Percentiles rank a stretch among this genome's conserved stretches.
Evolutionary conservation across 352 stramenopile genomes (phyloP).

Genomic region (Pythium phragmitis): DNA sequence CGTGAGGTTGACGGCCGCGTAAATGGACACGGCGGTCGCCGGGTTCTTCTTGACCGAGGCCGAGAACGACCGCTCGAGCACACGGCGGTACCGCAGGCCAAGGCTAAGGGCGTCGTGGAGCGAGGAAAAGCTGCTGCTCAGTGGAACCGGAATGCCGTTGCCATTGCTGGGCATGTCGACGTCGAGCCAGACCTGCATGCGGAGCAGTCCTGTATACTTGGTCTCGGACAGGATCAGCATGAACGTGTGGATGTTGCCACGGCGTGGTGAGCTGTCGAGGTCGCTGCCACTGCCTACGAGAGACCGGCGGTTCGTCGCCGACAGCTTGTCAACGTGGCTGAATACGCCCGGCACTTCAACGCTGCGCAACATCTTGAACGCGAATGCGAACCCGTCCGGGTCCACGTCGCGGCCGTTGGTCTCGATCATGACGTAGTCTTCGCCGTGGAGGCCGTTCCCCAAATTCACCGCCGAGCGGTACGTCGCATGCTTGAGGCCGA

Average conservation of each 20-base stretch:
- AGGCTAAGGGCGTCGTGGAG: slow-evolving; percentile 72
- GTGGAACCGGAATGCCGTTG: not conserved
- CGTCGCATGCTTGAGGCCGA: slow-evolving; percentile 78
- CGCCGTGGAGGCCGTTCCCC: slow-evolving; percentile 42
- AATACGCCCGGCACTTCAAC: slow-evolving; percentile 31
- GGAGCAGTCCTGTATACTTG: slow-evolving; percentile 47
- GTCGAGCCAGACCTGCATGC: slow-evolving; percentile 76
- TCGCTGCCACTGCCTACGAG: not conserved
- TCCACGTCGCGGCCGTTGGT: slow-evolving; percentile 48
- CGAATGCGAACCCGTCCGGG: slow-evolving; percentile 42
- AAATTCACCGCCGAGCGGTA: slow-evolving; percentile 50
- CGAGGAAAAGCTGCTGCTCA: slow-evolving; percentile 35
- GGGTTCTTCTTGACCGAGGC: slow-evolving; percentile 34
- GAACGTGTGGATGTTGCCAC: slow-evolving; percentile 59
- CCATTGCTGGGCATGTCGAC: slow-evolving; percentile 40
- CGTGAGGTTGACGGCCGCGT: slow-evolving; percentile 32
- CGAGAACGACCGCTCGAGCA: slow-evolving; percentile 49
- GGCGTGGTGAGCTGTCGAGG: slow-evolving; percentile 32
- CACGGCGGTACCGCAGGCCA: slow-evolving; percentile 55
- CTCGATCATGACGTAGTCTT: slow-evolving; percentile 70
- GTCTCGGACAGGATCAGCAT: slow-evolving; percentile 63
- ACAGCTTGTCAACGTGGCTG: slow-evolving; percentile 38
- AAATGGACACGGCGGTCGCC: slow-evolving; percentile 25
- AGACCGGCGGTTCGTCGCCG: too few relatives aligned
- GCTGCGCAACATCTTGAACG: slow-evolving; percentile 64